Percentiles rank a stretch among this genome's conserved stretches.
Evolutionary conservation across 805 yeast genomes (phyloP).

Genomic region (Yarrowia bubula): DNA sequence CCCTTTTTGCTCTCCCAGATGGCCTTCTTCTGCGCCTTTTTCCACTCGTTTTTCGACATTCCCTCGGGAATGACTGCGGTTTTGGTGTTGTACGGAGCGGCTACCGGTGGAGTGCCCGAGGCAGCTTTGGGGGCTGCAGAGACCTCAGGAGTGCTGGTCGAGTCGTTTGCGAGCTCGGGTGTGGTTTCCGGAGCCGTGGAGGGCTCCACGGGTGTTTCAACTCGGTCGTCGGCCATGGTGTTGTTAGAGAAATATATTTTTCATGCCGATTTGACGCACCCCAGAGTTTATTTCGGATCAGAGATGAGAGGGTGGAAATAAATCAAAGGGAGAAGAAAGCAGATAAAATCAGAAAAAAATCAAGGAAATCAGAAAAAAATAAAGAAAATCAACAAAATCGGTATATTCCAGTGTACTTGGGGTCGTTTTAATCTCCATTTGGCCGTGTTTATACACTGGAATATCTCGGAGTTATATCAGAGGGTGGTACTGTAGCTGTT

Average conservation of each 20-base stretch:
- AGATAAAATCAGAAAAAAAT: background rate
- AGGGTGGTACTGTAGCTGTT: too few species aligned
- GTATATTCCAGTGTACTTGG: too few species aligned
- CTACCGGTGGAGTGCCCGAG: background rate
- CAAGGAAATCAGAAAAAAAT: background rate
- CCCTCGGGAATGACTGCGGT: constrained; percentile 61
- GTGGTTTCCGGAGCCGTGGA: background rate
- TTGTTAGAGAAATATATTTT: background rate
- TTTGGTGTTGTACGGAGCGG: constrained; percentile 25
- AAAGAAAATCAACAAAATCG: background rate
- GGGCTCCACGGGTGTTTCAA: background rate
- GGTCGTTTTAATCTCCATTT: too few species aligned
- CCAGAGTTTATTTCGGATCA: background rate
- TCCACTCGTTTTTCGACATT: constrained; percentile 84
- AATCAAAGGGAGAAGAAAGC: too few species aligned
- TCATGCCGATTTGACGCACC: constrained; percentile 16
- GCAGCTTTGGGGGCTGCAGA: background rate
- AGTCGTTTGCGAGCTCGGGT: too few species aligned
- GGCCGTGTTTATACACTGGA: too few species aligned
- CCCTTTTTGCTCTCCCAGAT: constrained; percentile 65
- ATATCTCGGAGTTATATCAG: too few species aligned
- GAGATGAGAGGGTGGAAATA: background rate
- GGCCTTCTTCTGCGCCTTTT: constrained; percentile 58
- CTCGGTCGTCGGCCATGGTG: constrained; percentile 6
- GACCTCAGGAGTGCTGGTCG: background rate